Base-by-base conservation (phyloP, 2,329 filamentous ascomycete genomes). In the Hymenoscyphus scutula region DNA sequence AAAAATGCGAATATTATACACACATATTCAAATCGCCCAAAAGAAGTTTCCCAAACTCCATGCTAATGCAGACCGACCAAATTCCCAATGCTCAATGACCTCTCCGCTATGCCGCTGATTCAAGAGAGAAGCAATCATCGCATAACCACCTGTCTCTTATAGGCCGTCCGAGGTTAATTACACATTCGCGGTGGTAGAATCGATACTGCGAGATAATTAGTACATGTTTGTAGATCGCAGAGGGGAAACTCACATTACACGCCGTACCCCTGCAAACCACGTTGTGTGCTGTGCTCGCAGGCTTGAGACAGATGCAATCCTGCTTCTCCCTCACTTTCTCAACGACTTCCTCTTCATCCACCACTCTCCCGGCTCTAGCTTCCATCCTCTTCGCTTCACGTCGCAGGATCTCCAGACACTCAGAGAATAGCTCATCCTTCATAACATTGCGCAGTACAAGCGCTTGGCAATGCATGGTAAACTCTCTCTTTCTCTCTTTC, bases 301-400 rank as follows among this genome's bases (percentile, higher is more conserved):
- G 41, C 29, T 62, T 54, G 17, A 68, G 67, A 58, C 71, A 72
- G 5, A 65, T 56, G 48, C 71, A 72, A 53, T 59, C 63, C 23
- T 63, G 23, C 15, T 60, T 25, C 17, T 63, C 64, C 19, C 68
- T 58, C 48, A 25, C 10, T 32, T 38, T 48, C 10, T 67, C 30
- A 38, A 32, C 11, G 57, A 32, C 23, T 25, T 13, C 11, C 45
- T 56, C 34, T 37, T 61, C 53, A 13, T 51, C 63, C 19, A 48
- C 38, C 13, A 41, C 48, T 0, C 10, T 13, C 2, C 15, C 25
- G 10, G 53, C 27, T 27, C 48, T 56, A 19, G 5, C 48, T 10
- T 53, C 53, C 30, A 58, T 23, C 45, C 65, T 30, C 13, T 53
- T 34, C 57, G 51, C 13, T 59, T 48, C 23, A 11, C 45, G 19